Conservation (phyloP, 768 basidiomycete species). For the Xerocomellus chrysenteron region DNA sequence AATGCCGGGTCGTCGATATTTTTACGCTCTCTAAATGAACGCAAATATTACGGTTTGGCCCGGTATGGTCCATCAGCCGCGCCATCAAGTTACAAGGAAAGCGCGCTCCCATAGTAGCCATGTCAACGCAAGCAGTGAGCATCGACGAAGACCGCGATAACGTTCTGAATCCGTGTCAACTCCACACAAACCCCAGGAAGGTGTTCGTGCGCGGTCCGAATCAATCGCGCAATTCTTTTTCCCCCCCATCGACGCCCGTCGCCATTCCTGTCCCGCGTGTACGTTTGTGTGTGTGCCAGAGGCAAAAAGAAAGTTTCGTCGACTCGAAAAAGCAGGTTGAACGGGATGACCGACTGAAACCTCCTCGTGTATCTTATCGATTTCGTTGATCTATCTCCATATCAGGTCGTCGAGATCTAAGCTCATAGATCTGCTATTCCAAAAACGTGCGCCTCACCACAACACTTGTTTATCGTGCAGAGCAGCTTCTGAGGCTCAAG, state of each 20-base stretch:
- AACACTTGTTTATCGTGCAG: conserved; percentile 4
- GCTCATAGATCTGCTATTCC: conserved; percentile 1
- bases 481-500: conserved; percentile 3
- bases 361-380: conserved; percentile 25
- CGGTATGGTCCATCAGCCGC: background rate
- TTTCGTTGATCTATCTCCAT: conserved; percentile 17
- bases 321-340: background rate
- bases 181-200: conserved; percentile 12
- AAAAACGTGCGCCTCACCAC: conserved; percentile 9
- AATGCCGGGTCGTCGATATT: background rate
- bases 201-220: background rate
- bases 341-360: conserved; percentile 1
- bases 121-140: conserved; percentile 11
- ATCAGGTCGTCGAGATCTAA: conserved; percentile 14
- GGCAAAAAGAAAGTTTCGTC: background rate
- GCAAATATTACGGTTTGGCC: background rate
- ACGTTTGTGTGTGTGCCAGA: background rate
- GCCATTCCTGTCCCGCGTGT: conserved; percentile 2
- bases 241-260: conserved; percentile 1
- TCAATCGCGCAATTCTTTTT: background rate
- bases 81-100: background rate
- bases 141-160: conserved; percentile 2
- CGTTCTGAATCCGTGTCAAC: background rate
- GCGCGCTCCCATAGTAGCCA: conserved; percentile 17
- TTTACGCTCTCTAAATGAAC: conserved; percentile 3